phyloP scores from a whole-genome alignment of 495 filamentous ascomycete genomes.

The Penicillium lagena region DNA sequence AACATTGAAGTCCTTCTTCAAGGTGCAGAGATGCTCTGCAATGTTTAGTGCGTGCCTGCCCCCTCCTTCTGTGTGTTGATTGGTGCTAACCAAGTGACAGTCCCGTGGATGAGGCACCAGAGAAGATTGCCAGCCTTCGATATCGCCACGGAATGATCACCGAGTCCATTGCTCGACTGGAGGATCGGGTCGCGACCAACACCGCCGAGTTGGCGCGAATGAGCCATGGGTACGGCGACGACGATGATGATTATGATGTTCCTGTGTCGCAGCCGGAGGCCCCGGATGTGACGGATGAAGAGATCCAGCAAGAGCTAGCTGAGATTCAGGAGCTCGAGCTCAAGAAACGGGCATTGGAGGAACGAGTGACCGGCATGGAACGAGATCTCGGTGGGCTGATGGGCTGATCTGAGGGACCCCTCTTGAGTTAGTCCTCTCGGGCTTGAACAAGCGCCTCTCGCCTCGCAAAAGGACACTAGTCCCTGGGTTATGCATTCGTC shows the following conservation, averaged over 20 bases:
- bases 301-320: slow-evolving; percentile 84
- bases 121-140: slow-evolving; percentile 67
- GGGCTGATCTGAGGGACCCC: slow-evolving; percentile 29
- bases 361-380: slow-evolving; percentile 72
- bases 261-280: slow-evolving; percentile 41
- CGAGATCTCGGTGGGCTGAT: slow-evolving; percentile 66
- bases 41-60: slow-evolving; percentile 61
- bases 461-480: too few species aligned
- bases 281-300: slow-evolving; percentile 47
- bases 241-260: slow-evolving; percentile 25
- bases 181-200: slow-evolving; percentile 73
- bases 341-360: slow-evolving; percentile 72
- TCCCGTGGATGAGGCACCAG: slow-evolving; percentile 72
- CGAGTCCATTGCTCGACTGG: slow-evolving; percentile 72
- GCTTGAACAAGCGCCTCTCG: too few species aligned
- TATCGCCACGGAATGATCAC: slow-evolving; percentile 63
- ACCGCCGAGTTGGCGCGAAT: slow-evolving; percentile 65
- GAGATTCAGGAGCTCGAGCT: slow-evolving; percentile 97
- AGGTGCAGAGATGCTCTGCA: slow-evolving; percentile 86
- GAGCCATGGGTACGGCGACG: slow-evolving; percentile 48
- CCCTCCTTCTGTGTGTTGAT: background rate
- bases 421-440: background rate
- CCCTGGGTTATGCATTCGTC: too few species aligned
- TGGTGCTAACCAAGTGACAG: slow-evolving; percentile 25
- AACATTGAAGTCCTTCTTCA: slow-evolving; percentile 81